Base-by-base conservation (phyloP, 1,284 basidiomycete species). In the Anthracocystis walkeri region DNA sequence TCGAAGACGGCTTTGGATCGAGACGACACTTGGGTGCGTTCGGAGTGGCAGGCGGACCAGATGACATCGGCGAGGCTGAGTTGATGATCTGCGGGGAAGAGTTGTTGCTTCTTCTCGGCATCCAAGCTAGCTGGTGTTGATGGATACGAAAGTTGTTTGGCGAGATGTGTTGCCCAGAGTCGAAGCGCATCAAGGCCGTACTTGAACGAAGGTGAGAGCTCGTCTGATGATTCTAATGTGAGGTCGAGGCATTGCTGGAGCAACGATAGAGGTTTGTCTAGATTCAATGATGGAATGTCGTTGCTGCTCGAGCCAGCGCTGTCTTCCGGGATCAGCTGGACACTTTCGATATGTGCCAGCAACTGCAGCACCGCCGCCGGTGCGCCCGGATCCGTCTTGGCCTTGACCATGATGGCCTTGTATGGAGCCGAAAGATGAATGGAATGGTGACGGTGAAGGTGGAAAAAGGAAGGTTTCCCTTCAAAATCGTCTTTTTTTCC, bases 31-130 rank as follows among this genome's bases (percentile, higher is more conserved):
- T 75, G 73, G 0, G 73, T 71, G 14, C 68, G 46, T 23, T 75
- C 73, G 18, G 65, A 67, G 29, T 65, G 64, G 11, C 73, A 75
- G 11, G 73, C 64, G n/a, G 73, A 71, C 73, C 73, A 75, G 41
- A 75, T 59, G 35, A 75, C 54, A 31, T 75, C 61, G 44, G 67
- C 65, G 11, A 75, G 45, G 33, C 59, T 56, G 51, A 71, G 64
- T 65, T 75, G 73, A 7, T 64, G 56, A 18, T 70, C 52, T n/a
- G 53, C 10, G 3, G 68, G 67, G 6, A 75, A 55, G n/a, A 71
- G 40, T 20, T 31, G 44, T n/a, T 58, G 29, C 41, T 62, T 65
- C 11, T 55, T 38, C n/a, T 49, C 38, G 11, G 44, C 38, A 3
- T 52, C 25, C 46, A 62, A 25, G 29, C 21, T 52, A 14, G 55